These are phyloP conservation scores for Fistulinella prunicolor DNA, from an alignment of 768 basidiomycete species.

Conservation along the genomic window DNA sequence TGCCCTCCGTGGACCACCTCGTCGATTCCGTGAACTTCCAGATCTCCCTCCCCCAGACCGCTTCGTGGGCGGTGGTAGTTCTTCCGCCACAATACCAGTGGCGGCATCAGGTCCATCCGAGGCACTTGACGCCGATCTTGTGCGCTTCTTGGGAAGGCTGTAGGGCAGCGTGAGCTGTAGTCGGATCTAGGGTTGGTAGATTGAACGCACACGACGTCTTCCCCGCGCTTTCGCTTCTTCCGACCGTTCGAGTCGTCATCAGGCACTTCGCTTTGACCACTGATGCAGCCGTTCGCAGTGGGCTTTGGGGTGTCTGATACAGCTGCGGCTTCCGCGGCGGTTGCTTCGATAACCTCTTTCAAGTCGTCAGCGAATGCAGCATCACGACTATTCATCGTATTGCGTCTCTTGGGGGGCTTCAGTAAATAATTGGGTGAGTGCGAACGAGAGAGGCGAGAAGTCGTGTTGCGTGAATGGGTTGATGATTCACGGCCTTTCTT, in stretches of 20 bases:
- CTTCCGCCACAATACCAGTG: constrained; percentile 38
- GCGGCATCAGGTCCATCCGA: constrained; percentile 55
- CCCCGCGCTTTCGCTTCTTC: constrained; percentile 74
- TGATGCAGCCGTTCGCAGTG: constrained; percentile 36
- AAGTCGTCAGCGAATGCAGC: constrained; percentile 89
- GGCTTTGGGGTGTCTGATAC: constrained; percentile 40
- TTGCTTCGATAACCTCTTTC: constrained; percentile 71
- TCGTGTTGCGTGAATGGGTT: constrained; percentile 55
- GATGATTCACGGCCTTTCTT: constrained; percentile 65
- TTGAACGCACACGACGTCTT: constrained; percentile 64
- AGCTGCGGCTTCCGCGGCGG: constrained; percentile 67
- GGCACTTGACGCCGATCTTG: constrained; percentile 68
- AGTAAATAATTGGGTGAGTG: constrained; percentile 63
- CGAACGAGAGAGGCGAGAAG: constrained; percentile 67
- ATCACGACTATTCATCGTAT: constrained; percentile 97
- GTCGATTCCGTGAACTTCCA: constrained; percentile 27
- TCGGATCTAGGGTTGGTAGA: neutral
- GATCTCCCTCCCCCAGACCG: constrained; percentile 27
- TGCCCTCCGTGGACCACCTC: constrained; percentile 31
- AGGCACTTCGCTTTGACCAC: constrained; percentile 41
- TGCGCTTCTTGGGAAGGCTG: constrained; percentile 64
- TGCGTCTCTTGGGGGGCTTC: constrained; percentile 80
- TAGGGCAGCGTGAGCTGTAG: constrained; percentile 10
- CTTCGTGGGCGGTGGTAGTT: constrained; percentile 37
- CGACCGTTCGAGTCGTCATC: constrained; percentile 50